Conservation (phyloP, 192 early-diverging fungal species). For the Linnemannia schmuckeri region DNA sequence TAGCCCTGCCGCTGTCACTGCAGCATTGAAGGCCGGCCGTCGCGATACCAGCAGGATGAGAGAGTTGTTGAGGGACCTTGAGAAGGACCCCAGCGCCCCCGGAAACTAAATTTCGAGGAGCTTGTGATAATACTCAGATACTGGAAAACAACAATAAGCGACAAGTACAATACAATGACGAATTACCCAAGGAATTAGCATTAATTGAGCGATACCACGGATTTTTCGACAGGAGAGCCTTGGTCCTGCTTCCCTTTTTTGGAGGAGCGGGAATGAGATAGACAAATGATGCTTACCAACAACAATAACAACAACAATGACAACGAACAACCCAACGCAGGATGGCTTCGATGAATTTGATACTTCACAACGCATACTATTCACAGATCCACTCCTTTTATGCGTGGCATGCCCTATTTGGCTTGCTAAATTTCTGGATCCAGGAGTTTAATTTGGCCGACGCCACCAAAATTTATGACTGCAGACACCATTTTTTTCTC, state of each 20-base stretch:
- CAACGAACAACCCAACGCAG: neutral
- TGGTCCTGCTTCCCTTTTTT: neutral
- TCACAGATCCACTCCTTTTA: no score
- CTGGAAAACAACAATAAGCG: neutral
- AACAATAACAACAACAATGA: neutral
- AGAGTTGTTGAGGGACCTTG: conserved; percentile 77
- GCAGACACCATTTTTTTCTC: no score
- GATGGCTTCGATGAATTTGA: neutral
- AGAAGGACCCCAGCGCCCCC: conserved; percentile 75
- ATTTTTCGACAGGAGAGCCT: neutral
- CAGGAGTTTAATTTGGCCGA: no score
- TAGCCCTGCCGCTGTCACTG: conserved; percentile 57
- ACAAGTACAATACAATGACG: neutral
- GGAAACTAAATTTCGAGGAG: conserved; percentile 56
- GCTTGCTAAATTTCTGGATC: no score
- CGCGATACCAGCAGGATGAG: conserved; percentile 80
- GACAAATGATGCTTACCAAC: neutral
- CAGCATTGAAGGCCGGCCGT: conserved; percentile 51
- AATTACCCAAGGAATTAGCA: neutral
- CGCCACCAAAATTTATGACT: no score
- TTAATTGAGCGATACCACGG: neutral
- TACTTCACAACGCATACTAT: neutral
- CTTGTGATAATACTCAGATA: neutral
- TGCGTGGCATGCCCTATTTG: no score
- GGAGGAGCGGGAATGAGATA: neutral